phyloP scores from a whole-genome alignment of 2,329 filamentous ascomycete genomes.

The Epichloe hybrida region DNA sequence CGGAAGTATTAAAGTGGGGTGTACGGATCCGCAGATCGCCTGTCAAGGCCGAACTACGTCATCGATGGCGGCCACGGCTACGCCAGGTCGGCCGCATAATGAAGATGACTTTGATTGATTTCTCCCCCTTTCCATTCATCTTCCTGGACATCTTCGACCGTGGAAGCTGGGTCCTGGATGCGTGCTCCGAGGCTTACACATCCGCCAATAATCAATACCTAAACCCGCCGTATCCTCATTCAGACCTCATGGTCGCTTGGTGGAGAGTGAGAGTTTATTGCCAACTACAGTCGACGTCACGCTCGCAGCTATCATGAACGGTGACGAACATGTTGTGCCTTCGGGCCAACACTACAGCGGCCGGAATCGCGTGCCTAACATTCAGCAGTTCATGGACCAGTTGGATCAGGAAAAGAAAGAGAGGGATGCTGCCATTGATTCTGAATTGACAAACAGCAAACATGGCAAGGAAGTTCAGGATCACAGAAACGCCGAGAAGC shows the following conservation, averaged over 20 bases:
- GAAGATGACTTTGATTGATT: too few relatives aligned
- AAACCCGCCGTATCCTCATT: background rate
- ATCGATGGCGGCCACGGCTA: background rate
- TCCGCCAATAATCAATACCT: background rate
- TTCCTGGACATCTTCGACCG: background rate
- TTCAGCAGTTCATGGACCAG: slow-evolving; percentile 67
- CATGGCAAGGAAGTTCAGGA: slow-evolving; percentile 24
- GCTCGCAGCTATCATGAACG: slow-evolving; percentile 18
- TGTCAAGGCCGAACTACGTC: background rate
- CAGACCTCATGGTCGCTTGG: background rate
- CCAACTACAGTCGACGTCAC: too few relatives aligned
- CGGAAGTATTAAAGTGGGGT: too few relatives aligned
- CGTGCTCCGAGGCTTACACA: background rate
- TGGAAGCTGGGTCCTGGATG: background rate
- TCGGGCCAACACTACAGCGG: slow-evolving; percentile 65
- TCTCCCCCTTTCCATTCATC: background rate
- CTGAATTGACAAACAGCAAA: slow-evolving; percentile 29
- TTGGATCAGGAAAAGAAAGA: slow-evolving; percentile 68
- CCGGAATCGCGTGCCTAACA: slow-evolving; percentile 71
- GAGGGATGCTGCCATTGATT: slow-evolving; percentile 59
- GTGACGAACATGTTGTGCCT: slow-evolving; percentile 28
- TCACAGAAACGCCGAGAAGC: slow-evolving; percentile 26
- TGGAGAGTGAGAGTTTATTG: too few relatives aligned
- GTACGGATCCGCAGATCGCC: too few relatives aligned
- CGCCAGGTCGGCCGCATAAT: background rate